A percentile compares a stretch with the other conserved stretches of the same genome.
These are phyloP conservation scores for Moniliella sp. DNA, from an alignment of 1,284 basidiomycete genomes.

Conservation along the genomic window DNA sequence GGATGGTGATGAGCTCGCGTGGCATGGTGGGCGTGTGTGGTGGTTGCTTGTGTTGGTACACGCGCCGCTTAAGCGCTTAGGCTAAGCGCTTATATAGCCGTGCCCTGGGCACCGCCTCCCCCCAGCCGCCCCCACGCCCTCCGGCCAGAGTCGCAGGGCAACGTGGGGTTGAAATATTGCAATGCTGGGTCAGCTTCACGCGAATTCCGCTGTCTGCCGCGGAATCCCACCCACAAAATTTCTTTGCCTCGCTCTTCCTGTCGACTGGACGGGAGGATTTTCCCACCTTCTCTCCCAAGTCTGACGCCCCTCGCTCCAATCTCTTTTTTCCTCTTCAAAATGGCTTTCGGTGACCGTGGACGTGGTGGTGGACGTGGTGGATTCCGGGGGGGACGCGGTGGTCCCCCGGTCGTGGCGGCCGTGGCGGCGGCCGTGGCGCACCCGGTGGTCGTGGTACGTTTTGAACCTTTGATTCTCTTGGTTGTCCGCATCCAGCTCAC, in stretches of 20 bases:
- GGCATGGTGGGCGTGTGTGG: slow-evolving; percentile 10
- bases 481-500: too few species aligned
- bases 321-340: too few species aligned
- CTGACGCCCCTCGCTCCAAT: too few species aligned
- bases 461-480: too few species aligned
- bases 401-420: too few species aligned
- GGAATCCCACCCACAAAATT: too few species aligned
- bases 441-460: slow-evolving; percentile 7
- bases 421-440: slow-evolving; percentile 5
- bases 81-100: too few species aligned
- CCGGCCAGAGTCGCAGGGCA: too few species aligned
- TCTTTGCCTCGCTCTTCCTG: background rate
- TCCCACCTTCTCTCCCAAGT: too few species aligned
- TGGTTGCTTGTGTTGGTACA: background rate
- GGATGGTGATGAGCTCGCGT: slow-evolving; percentile 31
- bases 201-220: background rate
- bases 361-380: slow-evolving; percentile 7
- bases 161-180: too few species aligned
- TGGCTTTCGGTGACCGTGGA: too few species aligned
- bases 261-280: slow-evolving; percentile 4
- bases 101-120: slow-evolving; percentile 6
- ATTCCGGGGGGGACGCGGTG: slow-evolving; percentile 7
- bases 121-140: background rate
- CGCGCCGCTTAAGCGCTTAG: background rate
- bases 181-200: too few species aligned